Percentiles rank a stretch among this genome's conserved stretches.
Evolutionary conservation across 768 basidiomycete species (phyloP).

Genomic region (Macrolepiota fuliginosa): DNA sequence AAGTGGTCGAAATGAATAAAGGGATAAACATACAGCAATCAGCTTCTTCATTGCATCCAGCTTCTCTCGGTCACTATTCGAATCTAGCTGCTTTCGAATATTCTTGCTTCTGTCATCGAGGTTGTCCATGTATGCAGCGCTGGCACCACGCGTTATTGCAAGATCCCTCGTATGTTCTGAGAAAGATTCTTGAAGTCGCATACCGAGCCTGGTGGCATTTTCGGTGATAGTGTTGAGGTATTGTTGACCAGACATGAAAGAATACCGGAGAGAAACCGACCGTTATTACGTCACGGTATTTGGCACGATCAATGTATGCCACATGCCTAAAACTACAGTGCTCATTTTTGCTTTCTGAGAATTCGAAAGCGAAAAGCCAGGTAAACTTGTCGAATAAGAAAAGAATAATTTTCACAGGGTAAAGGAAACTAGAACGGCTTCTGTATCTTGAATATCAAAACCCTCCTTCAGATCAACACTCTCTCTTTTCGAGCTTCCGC

Average conservation of each 20-base stretch:
- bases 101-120: constrained; percentile 74
- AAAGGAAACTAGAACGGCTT: constrained; percentile 44
- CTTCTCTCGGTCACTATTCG: constrained; percentile 85
- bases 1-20: not conserved
- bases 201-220: constrained; percentile 81
- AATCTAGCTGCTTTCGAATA: constrained; percentile 85
- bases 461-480: constrained; percentile 29
- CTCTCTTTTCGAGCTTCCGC: constrained; percentile 31
- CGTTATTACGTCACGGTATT: constrained; percentile 9
- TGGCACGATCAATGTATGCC: not conserved
- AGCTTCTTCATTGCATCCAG: constrained; percentile 94
- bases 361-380: too few species aligned
- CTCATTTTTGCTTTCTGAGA: too few species aligned
- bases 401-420: not conserved
- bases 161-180: constrained; percentile 80
- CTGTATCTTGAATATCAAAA: constrained; percentile 45
- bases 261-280: not conserved
- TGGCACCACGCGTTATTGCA: constrained; percentile 50
- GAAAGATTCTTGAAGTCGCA: constrained; percentile 80
- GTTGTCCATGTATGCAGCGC: constrained; percentile 61
- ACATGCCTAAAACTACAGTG: not conserved
- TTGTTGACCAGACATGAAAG: constrained; percentile 37
- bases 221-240: constrained; percentile 62
- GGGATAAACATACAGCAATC: constrained; percentile 67
- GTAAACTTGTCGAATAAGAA: too few species aligned